Evolutionary conservation across 2,329 filamentous ascomycete genomes (phyloP).

Genomic region (Sarocladium oryzae): DNA sequence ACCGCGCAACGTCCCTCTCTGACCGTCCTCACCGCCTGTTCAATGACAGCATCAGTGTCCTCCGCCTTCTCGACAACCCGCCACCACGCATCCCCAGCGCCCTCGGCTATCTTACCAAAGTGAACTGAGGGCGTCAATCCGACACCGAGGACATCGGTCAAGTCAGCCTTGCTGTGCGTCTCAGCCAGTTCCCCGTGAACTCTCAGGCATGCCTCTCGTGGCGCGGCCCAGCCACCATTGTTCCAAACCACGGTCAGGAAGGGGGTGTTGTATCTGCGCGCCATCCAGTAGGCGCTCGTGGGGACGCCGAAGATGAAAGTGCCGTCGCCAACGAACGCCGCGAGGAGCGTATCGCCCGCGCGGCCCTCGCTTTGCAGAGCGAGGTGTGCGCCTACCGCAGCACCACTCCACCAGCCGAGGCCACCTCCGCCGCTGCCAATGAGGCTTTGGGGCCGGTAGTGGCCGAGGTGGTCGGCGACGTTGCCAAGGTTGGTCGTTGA

Average conservation of each 20-base stretch:
- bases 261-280: conserved; percentile 13
- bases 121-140: conserved; percentile 14
- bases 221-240: conserved; percentile 15
- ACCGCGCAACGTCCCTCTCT: conserved; percentile 14
- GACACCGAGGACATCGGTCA: conserved; percentile 14
- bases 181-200: conserved; percentile 14
- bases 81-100: conserved; percentile 17
- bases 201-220: conserved; percentile 14
- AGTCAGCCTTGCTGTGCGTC: not conserved
- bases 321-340: conserved; percentile 15
- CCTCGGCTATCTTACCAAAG: conserved; percentile 18
- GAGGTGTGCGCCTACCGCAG: conserved; percentile 24
- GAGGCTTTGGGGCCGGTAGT: conserved; percentile 31
- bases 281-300: conserved; percentile 16
- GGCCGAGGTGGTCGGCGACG: conserved; percentile 55
- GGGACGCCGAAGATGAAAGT: conserved; percentile 17
- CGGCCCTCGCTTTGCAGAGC: conserved; percentile 10
- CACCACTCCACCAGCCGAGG: conserved; percentile 28
- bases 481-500: conserved; percentile 38
- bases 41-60: conserved; percentile 13
- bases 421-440: conserved; percentile 25
- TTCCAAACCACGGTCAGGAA: conserved; percentile 17
- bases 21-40: conserved; percentile 14
- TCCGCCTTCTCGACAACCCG: conserved; percentile 11
- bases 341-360: conserved; percentile 9